These are phyloP conservation scores for Talaromyces proteolyticus DNA, from an alignment of 495 filamentous ascomycete species.

Conservation along the genomic window DNA sequence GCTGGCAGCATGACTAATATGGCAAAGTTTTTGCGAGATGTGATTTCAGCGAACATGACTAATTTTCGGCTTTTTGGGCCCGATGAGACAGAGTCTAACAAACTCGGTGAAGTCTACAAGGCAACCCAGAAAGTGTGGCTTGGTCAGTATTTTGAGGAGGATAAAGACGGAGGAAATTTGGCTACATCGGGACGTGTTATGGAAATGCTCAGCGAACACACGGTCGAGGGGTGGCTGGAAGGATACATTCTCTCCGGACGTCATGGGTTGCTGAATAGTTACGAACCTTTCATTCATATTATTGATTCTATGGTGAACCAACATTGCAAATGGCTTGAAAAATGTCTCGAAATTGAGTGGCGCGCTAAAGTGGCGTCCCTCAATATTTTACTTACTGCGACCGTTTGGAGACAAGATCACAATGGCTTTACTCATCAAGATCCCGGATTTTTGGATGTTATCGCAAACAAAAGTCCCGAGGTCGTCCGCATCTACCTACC, in stretches of 20 bases:
- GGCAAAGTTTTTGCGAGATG: constrained; percentile 54
- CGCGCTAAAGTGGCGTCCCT: constrained; percentile 59
- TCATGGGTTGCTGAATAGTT: constrained; percentile 68
- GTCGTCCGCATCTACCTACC: constrained; percentile 74
- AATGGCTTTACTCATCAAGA: constrained; percentile 78
- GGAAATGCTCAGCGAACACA: constrained; percentile 75
- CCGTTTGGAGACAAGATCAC: constrained; percentile 75
- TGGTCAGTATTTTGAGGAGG: constrained; percentile 68
- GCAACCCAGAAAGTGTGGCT: constrained; percentile 72
- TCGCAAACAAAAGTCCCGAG: constrained; percentile 68
- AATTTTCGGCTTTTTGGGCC: constrained; percentile 70
- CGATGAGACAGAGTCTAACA: constrained; percentile 74
- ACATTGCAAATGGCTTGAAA: constrained; percentile 77
- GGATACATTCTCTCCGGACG: constrained; percentile 66
- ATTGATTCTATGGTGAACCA: constrained; percentile 78
- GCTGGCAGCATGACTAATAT: constrained; percentile 60
- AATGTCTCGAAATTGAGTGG: constrained; percentile 68
- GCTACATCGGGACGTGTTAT: constrained; percentile 60
- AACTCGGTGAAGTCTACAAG: constrained; percentile 60
- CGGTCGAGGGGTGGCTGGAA: constrained; percentile 71
- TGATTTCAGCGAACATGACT: constrained; percentile 51
- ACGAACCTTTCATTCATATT: constrained; percentile 74
- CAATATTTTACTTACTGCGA: constrained; percentile 69
- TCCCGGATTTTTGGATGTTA: constrained; percentile 68
- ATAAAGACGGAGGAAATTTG: constrained; percentile 62